phyloP scores from a whole-genome alignment of 345 rosid species.

The Gossypium sturtianum region DNA sequence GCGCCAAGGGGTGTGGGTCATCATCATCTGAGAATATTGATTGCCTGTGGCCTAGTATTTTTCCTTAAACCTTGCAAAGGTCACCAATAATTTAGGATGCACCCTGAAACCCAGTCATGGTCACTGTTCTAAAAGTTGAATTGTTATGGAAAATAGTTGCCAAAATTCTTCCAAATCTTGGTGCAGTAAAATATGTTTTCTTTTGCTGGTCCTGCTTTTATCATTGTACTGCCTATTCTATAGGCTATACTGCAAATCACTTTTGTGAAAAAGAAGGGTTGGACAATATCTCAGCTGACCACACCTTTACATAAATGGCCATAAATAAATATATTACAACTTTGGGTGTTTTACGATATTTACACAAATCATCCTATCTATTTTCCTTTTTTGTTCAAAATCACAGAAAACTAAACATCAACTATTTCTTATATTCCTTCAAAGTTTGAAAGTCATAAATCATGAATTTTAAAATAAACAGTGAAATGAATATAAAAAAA shows the following conservation, averaged over 20 bases:
- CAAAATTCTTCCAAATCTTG: neutral
- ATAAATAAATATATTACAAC: neutral
- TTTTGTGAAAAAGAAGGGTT: neutral
- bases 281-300: constrained; percentile 6
- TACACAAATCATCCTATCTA: neutral
- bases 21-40: neutral
- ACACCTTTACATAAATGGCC: constrained; percentile 5
- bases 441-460: too few species aligned
- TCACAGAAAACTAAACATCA: neutral
- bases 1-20: neutral
- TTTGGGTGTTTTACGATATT: neutral
- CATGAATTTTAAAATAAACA: too few species aligned
- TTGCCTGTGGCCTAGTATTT: neutral
- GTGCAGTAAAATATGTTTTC: neutral
- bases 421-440: too few species aligned
- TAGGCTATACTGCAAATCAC: constrained; percentile 8
- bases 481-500: too few species aligned
- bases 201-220: neutral
- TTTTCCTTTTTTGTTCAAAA: neutral
- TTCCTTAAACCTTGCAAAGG: neutral
- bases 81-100: neutral
- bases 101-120: neutral
- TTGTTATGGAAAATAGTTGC: neutral
- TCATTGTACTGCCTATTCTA: neutral
- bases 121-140: constrained; percentile 1